Base-by-base conservation (phyloP, 805 yeast genomes). In the Blastobotrys chiropterorum region DNA sequence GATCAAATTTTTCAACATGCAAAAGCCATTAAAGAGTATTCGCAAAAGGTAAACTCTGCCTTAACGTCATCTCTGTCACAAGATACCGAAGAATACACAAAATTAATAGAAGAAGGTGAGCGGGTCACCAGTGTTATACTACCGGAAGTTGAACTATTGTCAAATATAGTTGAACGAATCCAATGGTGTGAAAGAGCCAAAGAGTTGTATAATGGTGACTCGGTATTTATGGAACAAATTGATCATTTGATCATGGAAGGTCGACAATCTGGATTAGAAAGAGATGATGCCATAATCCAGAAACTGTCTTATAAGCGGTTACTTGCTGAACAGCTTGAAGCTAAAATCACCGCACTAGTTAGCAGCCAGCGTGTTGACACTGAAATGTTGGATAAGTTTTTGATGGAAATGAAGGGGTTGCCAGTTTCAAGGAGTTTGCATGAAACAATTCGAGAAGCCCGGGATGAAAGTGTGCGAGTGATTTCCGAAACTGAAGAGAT, bases 71-170 rank as follows among this genome's bases (percentile, higher is more conserved):
- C 21, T 59, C 53, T 13, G 72, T 69, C 17, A 41, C 61, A 0
- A 17, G 51, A 5, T 1, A 49, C 71, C 5, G 72, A 70, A 14
- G 85, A 82, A 21, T 72, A 80, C 47, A 67, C 72, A 38, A 81
- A 78, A 41, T 63, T 84, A 62, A 75, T 82, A 20, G 76, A 73
- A 44, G 64, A 80, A 38, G 92, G 90, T 1, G 71, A 73, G 52
- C 73, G 82, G 2, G 78, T 83, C 60, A 86, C 86, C 2, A 64
- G n/a, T n/a, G n/a, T 86, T 39, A 73, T 71, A 3, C 63, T 85
- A 14, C 77, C 80, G 2, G 75, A 83, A 3, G 62, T 72, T 11
- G 72, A 72, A 20, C 51, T 69, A 16, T 64, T 78, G 46, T 73
- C 71, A 46, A 64, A 68, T 31, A 60, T 76, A 2, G 64, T 72